These are phyloP conservation scores for Gypsophila paniculata DNA, from an alignment of 179 eudicot genomes.

Conservation along the genomic window DNA sequence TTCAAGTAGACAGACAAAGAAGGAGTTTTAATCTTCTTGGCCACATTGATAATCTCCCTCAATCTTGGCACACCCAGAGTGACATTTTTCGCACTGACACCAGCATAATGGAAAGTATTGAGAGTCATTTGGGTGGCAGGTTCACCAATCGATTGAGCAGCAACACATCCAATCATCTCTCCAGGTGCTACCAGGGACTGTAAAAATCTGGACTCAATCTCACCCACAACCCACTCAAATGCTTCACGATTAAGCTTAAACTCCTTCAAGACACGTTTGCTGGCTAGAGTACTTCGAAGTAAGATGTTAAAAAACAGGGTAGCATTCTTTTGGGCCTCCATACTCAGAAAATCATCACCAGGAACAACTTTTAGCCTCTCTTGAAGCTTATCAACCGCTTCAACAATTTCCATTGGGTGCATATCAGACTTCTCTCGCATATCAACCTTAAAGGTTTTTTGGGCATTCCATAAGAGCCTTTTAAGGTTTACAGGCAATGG, in stretches of 20 bases:
- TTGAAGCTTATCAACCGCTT: conserved; percentile 96
- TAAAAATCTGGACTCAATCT: conserved; percentile 89
- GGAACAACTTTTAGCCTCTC: conserved; percentile 93
- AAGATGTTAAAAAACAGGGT: conserved; percentile 88
- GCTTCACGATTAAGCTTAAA: conserved; percentile 90
- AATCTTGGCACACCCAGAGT: conserved; percentile 97
- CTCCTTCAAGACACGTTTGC: conserved; percentile 90
- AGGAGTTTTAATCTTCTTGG: conserved; percentile 95
- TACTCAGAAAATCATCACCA: conserved; percentile 86
- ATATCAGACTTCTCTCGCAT: conserved; percentile 73
- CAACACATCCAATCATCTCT: conserved; percentile 98
- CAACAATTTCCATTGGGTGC: conserved; percentile 98
- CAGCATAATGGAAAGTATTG: conserved; percentile 98
- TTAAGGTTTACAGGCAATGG: conserved; percentile 90
- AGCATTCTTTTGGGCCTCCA: conserved; percentile 97
- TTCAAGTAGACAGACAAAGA: conserved; percentile 88
- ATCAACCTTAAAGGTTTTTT: conserved; percentile 89
- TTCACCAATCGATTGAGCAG: conserved; percentile 98
- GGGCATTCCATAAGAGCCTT: conserved; percentile 88
- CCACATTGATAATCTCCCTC: conserved; percentile 96
- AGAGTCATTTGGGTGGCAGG: conserved; percentile 99
- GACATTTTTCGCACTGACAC: conserved; percentile 99
- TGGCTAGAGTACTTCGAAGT: conserved; percentile 88
- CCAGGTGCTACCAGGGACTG: conserved; percentile 98
- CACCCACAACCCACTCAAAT: conserved; percentile 97